These are phyloP conservation scores for Citrullus mucosospermus DNA, from an alignment of 306 rosid genomes.

Conservation along the genomic window DNA sequence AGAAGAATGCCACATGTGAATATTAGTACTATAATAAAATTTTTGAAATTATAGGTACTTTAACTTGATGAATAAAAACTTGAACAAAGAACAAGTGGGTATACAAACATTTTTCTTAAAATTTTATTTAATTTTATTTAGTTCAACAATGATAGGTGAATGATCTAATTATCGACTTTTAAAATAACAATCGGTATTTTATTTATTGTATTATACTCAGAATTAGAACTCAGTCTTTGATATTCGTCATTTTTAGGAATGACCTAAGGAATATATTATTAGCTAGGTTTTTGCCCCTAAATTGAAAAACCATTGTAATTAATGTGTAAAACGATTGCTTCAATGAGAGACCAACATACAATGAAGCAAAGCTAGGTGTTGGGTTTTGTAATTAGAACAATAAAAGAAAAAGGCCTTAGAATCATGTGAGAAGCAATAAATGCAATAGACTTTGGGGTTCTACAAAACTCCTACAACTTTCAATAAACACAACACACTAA, in stretches of 20 bases:
- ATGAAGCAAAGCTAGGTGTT: conserved; percentile 24
- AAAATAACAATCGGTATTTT: fast-evolving
- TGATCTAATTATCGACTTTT: background rate
- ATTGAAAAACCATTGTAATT: background rate
- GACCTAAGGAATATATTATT: background rate
- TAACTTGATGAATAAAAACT: too few species aligned
- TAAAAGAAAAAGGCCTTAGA: conserved; percentile 1
- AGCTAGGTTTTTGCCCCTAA: background rate
- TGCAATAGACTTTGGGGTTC: conserved; percentile 31
- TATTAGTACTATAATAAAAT: too few species aligned
- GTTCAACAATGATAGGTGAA: fast-evolving
- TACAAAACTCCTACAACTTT: conserved; percentile 11
- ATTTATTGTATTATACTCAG: too few species aligned
- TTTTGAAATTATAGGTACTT: too few species aligned
- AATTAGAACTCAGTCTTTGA: too few species aligned
- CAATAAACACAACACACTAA: conserved; percentile 2
- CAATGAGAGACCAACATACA: conserved; percentile 24
- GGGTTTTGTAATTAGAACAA: conserved; percentile 35
- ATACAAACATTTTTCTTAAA: too few species aligned
- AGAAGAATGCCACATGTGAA: too few species aligned
- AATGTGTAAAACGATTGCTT: background rate
- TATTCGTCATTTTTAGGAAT: too few species aligned
- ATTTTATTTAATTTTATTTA: too few species aligned
- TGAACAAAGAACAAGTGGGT: too few species aligned
- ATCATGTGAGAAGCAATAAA: conserved; percentile 60